phyloP scores from a whole-genome alignment of 441 rosid species.

The Isatis lusitanica region DNA sequence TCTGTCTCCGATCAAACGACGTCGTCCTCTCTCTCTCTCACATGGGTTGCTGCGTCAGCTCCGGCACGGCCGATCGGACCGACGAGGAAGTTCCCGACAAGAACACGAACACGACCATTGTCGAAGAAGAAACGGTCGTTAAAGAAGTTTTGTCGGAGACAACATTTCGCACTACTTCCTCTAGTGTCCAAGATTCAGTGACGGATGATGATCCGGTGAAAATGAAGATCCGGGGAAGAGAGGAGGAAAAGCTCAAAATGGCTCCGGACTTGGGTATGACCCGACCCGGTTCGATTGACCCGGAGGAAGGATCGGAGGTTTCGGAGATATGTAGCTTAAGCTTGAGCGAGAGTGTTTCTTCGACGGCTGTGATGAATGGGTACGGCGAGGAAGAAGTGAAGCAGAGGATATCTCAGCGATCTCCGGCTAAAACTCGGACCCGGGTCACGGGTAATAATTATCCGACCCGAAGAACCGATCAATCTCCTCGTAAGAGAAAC shows the following conservation, averaged over 20 bases:
- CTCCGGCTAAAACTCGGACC: slow-evolving; percentile 49
- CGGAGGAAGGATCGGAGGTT: slow-evolving; percentile 43
- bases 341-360: slow-evolving; percentile 60
- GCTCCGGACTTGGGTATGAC: slow-evolving; percentile 2
- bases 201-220: slow-evolving; percentile 30
- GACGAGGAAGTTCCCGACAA: slow-evolving; percentile 33
- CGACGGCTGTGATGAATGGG: slow-evolving; percentile 42
- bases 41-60: slow-evolving; percentile 76
- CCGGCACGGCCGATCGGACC: slow-evolving; percentile 23
- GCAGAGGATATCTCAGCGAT: slow-evolving; percentile 41
- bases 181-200: not conserved
- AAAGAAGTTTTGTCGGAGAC: slow-evolving; percentile 75
- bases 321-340: slow-evolving; percentile 74
- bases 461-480: slow-evolving; percentile 54
- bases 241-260: not conserved
- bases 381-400: slow-evolving; percentile 42
- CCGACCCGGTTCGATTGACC: slow-evolving; percentile 24
- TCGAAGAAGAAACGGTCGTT: slow-evolving; percentile 57
- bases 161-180: slow-evolving; percentile 35
- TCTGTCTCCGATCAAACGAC: slow-evolving; percentile 17
- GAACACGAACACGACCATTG: slow-evolving; percentile 44
- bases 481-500: slow-evolving; percentile 48
- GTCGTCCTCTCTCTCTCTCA: slow-evolving; percentile 7
- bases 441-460: slow-evolving; percentile 46
- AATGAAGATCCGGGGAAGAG: slow-evolving; percentile 33